Base-by-base conservation (phyloP, 495 filamentous ascomycete species). In the Recurvomyces mirabilis region DNA sequence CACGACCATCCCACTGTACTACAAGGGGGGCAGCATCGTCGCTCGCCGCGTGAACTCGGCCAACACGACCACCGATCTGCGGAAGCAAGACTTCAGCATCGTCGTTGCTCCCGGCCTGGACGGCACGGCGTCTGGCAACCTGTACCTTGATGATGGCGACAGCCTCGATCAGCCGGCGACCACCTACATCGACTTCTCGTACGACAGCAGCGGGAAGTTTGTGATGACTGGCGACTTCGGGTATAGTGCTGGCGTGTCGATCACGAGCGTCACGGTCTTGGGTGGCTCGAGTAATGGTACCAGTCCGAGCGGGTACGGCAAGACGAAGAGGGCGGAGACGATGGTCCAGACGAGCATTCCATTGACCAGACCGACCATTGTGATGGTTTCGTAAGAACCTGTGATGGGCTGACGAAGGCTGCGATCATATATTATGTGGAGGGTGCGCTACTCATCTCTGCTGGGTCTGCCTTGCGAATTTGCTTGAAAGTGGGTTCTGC, bases 1-100 rank as follows among this genome's bases (percentile, higher is more conserved):
- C 51, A 77, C 79, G 11, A 69, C 76, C 39, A 84, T 91, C 57
- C 83, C 84, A 21, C 66, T 89, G 5, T 79, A 78, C 60, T 73
- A 84, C 52, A 70, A 75, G 21, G 82, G 81, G 5, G 83, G 84
- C 13, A 69, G 67, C 38, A 75, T 93, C 49, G 56, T 87, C 30
- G 84, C 85, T 0, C 55, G 77, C 22, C 72, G 85, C 6, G 59
- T 66, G 10, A 65, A 69, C 28, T 70, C 70, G 37, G 78, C 75
- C n/a, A 79, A 76, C 60, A 89, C 85, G 7, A 89, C 83, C 3
- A 65, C 69, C n/a, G 78, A 77, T 45, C 59, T 89, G 20, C 70
- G 85, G 20, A 65, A 70, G 43, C 66, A 77, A 51, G 63, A 76
- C 41, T 87, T 88, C 64, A 73, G 81, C 60, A 61, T 93, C 31